Base-by-base conservation (phyloP, 2,329 filamentous ascomycete genomes). In the Aspergillus pseudoglaucus region DNA sequence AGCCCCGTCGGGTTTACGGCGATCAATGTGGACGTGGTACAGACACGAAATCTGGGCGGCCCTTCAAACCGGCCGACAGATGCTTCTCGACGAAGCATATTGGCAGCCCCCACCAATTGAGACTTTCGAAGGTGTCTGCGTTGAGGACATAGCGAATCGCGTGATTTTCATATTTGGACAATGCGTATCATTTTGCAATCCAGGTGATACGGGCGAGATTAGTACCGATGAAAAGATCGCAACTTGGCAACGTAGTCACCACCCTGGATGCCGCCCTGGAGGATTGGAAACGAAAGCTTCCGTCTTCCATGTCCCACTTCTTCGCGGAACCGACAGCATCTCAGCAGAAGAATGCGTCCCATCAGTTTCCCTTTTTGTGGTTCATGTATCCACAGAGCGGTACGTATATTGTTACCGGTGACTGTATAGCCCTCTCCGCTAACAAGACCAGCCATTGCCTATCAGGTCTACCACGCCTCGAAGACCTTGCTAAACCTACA, bases 21-120 rank as follows among this genome's bases (percentile, higher is more conserved):
- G 37, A 48, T 23, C 42, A 38, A 33, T 22, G 33, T 48, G 42
- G 47, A 48, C 47, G 7, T 48, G 47, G 47, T 48, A 48, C 25
- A 23, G 47, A 5, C 47, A 45, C 18, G 47, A 48, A 42, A 32
- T 48, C 2, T 48, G 47, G 47, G 47, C 37, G 3, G 47, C 47
- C 2, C 33, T 48, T 17, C 47, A 48, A 5, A 41, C 33, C 5
- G 35, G 42, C 8, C 47, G 42, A n/a, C 42, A 23, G 2, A 48
- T 48, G 47, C 45, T 48, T 14, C 47, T 48, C 1, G 20, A 35
- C 12, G 47, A 48, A 10, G 27, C 2, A 2, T 48, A 48, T 42
- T 48, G 47, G 47, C 3, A 25, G 20, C 47, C 47, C 7, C 12
- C n/a, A 14, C 14, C 4, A 3, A 4, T 45, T 4, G 37, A 44